Evolutionary conservation across 441 rosid species (phyloP).

Genomic region (Melianthus villosus): DNA sequence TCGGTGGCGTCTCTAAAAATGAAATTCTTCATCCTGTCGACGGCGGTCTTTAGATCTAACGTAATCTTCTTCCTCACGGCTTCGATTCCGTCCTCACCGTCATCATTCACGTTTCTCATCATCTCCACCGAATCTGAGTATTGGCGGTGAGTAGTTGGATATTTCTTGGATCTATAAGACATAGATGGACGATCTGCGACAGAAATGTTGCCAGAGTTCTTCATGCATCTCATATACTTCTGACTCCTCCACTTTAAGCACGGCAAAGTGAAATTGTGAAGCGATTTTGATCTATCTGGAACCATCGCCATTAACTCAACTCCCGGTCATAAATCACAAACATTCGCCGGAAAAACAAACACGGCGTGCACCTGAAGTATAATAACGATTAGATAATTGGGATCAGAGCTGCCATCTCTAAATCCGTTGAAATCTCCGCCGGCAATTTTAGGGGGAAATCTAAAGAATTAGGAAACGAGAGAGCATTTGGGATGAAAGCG

Average conservation of each 20-base stretch:
- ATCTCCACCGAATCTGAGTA: background rate
- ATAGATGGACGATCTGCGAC: constrained; percentile 13
- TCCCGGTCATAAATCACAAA: too few species aligned
- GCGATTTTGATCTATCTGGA: constrained; percentile 48
- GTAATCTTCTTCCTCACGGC: constrained; percentile 61
- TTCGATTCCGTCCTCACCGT: constrained; percentile 47
- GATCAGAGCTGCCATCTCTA: too few species aligned
- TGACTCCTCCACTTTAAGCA: constrained; percentile 69
- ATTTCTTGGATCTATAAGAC: constrained; percentile 1
- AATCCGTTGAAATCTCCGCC: too few species aligned
- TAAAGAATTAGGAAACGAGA: too few species aligned
- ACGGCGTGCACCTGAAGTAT: too few species aligned
- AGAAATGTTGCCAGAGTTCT: constrained; percentile 14
- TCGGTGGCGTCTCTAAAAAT: constrained; percentile 22
- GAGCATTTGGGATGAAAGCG: too few species aligned
- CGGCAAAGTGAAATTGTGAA: constrained; percentile 69
- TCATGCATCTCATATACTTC: constrained; percentile 49
- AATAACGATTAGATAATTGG: too few species aligned
- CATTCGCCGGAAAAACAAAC: too few species aligned
- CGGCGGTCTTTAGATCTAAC: constrained; percentile 53
- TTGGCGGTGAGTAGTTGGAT: background rate
- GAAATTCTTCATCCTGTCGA: constrained; percentile 40
- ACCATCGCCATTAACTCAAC: constrained; percentile 39
- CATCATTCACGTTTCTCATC: background rate
- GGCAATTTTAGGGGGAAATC: too few species aligned